Evolutionary conservation across 1,284 basidiomycete species (phyloP).

Genomic region (Rhodotorula sp.): DNA sequence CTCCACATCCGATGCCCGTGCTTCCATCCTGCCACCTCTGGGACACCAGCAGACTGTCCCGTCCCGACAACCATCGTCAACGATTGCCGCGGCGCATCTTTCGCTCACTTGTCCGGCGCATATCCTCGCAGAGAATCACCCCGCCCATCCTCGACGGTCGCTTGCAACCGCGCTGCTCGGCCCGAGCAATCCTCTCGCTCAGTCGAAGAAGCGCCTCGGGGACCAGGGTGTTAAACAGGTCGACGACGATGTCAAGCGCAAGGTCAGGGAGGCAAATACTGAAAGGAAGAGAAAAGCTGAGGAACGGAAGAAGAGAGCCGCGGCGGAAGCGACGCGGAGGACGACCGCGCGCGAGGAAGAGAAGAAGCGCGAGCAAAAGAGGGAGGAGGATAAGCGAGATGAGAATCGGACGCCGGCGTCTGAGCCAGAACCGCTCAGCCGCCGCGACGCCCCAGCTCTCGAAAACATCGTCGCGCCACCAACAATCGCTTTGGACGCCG

Average conservation of each 20-base stretch:
- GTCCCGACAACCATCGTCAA: background rate
- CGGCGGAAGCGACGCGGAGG: background rate
- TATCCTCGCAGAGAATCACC: background rate
- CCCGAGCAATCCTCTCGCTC: background rate
- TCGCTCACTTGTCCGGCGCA: background rate
- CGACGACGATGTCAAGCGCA: background rate
- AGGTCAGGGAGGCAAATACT: conserved; percentile 3
- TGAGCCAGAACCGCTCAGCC: too few relatives aligned
- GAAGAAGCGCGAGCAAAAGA: background rate
- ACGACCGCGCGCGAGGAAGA: background rate
- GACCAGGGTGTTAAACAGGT: background rate
- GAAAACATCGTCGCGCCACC: background rate
- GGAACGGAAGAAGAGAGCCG: background rate
- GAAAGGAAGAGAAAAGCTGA: background rate
- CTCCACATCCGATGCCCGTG: too few relatives aligned
- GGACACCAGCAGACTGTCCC: too few relatives aligned
- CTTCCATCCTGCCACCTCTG: too few relatives aligned
- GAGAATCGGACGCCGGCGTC: background rate
- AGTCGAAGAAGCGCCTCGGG: background rate
- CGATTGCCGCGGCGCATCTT: background rate
- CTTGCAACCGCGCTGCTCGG: background rate
- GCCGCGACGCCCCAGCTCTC: too few relatives aligned
- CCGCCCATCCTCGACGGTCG: conserved; percentile 4
- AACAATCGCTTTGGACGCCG: background rate
- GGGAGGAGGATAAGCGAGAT: background rate